phyloP scores from a whole-genome alignment of 1,284 basidiomycete species.

The Marasmius fiardii region DNA sequence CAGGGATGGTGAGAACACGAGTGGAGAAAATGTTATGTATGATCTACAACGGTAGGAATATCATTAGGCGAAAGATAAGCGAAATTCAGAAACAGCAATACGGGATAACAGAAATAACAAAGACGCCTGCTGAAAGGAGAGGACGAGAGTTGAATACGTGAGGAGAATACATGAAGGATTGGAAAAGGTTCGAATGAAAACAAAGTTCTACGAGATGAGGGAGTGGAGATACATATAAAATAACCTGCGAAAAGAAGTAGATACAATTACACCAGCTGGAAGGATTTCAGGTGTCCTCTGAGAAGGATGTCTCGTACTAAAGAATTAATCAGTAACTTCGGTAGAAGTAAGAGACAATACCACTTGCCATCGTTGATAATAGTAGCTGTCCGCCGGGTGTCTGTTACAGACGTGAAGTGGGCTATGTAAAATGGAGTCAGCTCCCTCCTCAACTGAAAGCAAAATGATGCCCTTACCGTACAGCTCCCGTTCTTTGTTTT shows the following conservation, averaged over 20 bases:
- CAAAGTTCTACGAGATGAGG: constrained; percentile 28
- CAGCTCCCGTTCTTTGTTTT: constrained; percentile 66
- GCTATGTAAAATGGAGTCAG: constrained; percentile 37
- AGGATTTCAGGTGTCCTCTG: constrained; percentile 51
- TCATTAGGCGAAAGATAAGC: too few relatives aligned
- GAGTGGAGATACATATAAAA: constrained; percentile 25
- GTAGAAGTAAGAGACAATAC: neutral
- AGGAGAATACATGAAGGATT: too few relatives aligned
- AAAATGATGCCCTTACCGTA: constrained; percentile 46
- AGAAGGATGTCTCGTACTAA: constrained; percentile 62
- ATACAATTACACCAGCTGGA: constrained; percentile 45
- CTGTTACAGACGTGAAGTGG: constrained; percentile 77
- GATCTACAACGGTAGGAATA: too few relatives aligned
- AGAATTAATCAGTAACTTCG: constrained; percentile 7
- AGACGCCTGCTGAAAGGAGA: constrained; percentile 19
- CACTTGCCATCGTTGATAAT: constrained; percentile 53
- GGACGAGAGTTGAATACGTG: too few relatives aligned
- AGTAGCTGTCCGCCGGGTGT: constrained; percentile 53
- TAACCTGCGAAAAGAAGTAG: neutral
- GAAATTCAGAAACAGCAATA: too few relatives aligned
- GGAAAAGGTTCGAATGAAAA: too few relatives aligned
- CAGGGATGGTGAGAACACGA: too few relatives aligned
- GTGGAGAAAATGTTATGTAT: too few relatives aligned
- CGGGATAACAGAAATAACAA: too few relatives aligned
- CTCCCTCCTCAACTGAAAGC: neutral